Evolutionary conservation across 2,329 filamentous ascomycete species (phyloP), one percentile per base, ranked within the genome.

Genomic region (Talaromyces amestolkiae): DNA sequence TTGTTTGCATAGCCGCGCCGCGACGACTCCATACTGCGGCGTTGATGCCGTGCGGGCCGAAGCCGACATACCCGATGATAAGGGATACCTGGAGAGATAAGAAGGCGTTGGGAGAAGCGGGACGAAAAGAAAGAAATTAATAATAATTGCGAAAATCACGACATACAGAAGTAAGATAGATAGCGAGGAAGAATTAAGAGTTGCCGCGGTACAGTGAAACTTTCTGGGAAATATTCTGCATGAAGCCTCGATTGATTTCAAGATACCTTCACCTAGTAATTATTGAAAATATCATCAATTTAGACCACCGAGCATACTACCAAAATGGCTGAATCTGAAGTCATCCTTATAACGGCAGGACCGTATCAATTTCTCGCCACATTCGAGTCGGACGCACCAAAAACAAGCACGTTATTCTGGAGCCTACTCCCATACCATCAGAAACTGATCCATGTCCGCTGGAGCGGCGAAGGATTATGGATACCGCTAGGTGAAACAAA

Each of bases 391-490:
- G 41, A 61, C 3, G 70, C 70, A 7, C 70, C 69, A 13, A 70
- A 70, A 59, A 72, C 71, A 2, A 66, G 68, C 22, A 61, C 66
- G 9, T 53, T 69, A 19, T 72, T 72, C 59, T 68, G 64, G 24
- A 54, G 39, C 1, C 66, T 72, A 8, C 68, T 72, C 17, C 71
- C 71, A 22, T 72, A 72, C 35, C 58, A 22, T 10, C 70, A 72
- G 53, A 71, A 71, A 37, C 35, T 72, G 9, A 72, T 72, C 49
- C 71, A 72, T 61, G 70, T 70, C 5, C 71, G 71, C 59, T 72
- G 71, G 71, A 70, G 68, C 31, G 71, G 71, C 9, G 70, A 72
- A 64, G 70, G 64, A 1, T 53, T 72, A 61, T 72, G 71, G 71
- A 72, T 72, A 53, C 69, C 71, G 6, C 60, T 72, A 9, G 71